Percentiles rank a stretch among this genome's conserved stretches.
Evolutionary conservation across 768 basidiomycete species (phyloP).

Genomic region (Leccinum obscurum): DNA sequence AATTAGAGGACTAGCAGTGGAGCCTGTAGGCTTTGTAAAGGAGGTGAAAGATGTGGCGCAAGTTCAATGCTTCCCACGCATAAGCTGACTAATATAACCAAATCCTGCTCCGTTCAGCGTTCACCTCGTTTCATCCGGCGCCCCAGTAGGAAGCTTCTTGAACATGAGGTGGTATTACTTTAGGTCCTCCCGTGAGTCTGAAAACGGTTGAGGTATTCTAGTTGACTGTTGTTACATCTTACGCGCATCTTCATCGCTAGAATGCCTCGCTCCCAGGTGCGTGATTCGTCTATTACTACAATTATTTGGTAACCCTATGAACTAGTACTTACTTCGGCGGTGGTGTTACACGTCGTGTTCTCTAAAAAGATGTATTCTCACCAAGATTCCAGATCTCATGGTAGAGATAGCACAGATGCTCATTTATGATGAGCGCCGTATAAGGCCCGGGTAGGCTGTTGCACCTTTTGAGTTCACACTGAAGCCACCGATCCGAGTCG

Average conservation of each 20-base stretch:
- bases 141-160: too few relatives aligned
- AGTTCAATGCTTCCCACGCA: neutral
- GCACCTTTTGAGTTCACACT: neutral
- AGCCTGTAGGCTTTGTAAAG: too few relatives aligned
- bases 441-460: neutral
- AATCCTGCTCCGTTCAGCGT: too few relatives aligned
- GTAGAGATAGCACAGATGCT: neutral
- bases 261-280: neutral
- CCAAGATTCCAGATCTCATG: neutral
- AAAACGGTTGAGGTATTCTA: too few relatives aligned
- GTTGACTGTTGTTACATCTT: too few relatives aligned
- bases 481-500: neutral
- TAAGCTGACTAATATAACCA: neutral
- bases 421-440: neutral
- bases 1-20: neutral
- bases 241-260: too few relatives aligned
- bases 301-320: neutral
- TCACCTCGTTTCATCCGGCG: too few relatives aligned
- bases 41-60: neutral
- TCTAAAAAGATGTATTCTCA: neutral
- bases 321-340: neutral
- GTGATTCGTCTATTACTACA: neutral
- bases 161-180: too few relatives aligned
- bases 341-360: neutral
- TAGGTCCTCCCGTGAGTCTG: too few relatives aligned